Conservation (phyloP, 371 early-diverging fungal species). For the Mortierella polycephala region DNA sequence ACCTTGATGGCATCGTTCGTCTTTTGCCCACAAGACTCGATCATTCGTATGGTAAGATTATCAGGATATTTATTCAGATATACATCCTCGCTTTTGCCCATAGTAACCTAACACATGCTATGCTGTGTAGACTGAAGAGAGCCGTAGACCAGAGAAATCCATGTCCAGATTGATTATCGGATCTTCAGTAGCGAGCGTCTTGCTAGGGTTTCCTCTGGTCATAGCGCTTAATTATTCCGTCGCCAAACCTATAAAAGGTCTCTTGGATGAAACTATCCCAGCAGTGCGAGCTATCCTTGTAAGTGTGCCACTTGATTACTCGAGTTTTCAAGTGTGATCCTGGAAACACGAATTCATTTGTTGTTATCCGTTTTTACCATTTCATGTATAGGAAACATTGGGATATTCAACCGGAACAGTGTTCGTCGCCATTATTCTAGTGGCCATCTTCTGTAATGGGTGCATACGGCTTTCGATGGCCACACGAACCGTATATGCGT, state of each 20-base stretch:
- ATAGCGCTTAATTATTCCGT: slow-evolving; percentile 29
- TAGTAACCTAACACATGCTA: not conserved
- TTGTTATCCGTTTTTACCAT: not conserved
- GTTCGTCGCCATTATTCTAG: slow-evolving; percentile 20
- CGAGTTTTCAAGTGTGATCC: too few relatives aligned
- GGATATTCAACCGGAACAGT: slow-evolving; percentile 16
- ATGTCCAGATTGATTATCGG: slow-evolving; percentile 24
- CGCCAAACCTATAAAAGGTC: slow-evolving; percentile 35
- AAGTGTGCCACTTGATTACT: not conserved
- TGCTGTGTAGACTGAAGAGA: slow-evolving; percentile 32
- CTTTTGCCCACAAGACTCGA: slow-evolving; percentile 37
- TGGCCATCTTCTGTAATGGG: slow-evolving; percentile 33
- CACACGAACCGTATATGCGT: slow-evolving; percentile 26
- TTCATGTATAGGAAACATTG: slow-evolving; percentile 12
- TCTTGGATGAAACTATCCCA: slow-evolving; percentile 37
- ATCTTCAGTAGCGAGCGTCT: slow-evolving; percentile 12
- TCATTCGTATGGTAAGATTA: slow-evolving; percentile 30
- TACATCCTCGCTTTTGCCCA: not conserved
- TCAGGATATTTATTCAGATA: not conserved
- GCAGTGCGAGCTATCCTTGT: slow-evolving; percentile 27
- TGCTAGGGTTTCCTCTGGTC: slow-evolving; percentile 24
- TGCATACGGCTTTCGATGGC: slow-evolving; percentile 27
- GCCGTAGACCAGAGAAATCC: slow-evolving; percentile 24
- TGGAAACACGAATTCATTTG: too few relatives aligned
- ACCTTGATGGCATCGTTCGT: slow-evolving; percentile 35